Evolutionary conservation across 192 early-diverging fungal species (phyloP), one percentile per base, ranked within the genome.

Genomic region (Podila minutissima): DNA sequence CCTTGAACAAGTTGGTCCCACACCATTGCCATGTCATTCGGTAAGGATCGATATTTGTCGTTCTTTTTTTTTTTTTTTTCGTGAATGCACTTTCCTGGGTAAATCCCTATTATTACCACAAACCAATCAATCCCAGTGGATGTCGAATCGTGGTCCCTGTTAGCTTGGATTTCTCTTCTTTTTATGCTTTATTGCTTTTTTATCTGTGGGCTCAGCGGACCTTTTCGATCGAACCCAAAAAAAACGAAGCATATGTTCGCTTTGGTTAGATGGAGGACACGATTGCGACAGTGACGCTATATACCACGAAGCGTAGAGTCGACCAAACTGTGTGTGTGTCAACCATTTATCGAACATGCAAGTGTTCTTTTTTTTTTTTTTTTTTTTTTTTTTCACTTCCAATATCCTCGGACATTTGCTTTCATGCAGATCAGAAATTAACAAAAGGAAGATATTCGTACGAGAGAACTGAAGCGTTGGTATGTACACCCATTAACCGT

Each of bases 1-100:
- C 93, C 7, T 77, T 96, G 61, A 94, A 95, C 81, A 91, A 93
- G 63, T 81, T 95, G 24, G 94, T 94, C 10, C 95, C 95, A n/a
- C 94, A 94, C 75, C 86, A 94, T 71, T 95, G 93, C 83, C 91
- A 93, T 84, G 88, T 95, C n/a, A 78, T 90, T 41, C 86, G 95
- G 90, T 94, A 88, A 65, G 78, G 33, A 29, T 5, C 24, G 19
- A 53, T 53, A 53, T 7, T 17, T 55, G 1, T 55, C 7, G n/a
- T n/a, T n/a, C n/a, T n/a, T n/a, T n/a, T 1, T 20, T 55, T 3
- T 26, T 55, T 26, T 24, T 7, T 26, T 22, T 55, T 69, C n/a
- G 5, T 41, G 29, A 53, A 22, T 55, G 35, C 9, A 64, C 28
- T 60, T 60, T 60, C 15, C 28, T 32, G 60, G 9, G 24, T 64